Percentiles rank a stretch among this genome's conserved stretches.
Conservation (phyloP, 495 filamentous ascomycete genomes). For the Parathielavia appendiculata region DNA sequence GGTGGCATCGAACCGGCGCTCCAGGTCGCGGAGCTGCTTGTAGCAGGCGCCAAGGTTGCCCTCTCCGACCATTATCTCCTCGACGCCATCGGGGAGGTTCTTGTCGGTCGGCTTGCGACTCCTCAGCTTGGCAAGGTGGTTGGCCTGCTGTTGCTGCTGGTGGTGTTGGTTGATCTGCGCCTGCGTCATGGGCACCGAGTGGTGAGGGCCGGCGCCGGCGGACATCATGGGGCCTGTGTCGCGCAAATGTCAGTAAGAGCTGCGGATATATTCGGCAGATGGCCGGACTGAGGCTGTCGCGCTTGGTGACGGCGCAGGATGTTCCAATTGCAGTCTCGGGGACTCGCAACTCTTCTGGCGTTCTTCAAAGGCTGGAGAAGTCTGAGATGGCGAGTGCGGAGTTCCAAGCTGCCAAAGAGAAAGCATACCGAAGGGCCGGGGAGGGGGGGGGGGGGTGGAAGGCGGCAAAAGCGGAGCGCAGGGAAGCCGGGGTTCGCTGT, state of each 20-base stretch:
- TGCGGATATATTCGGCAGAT: not conserved
- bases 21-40: conserved; percentile 73
- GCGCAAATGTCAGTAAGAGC: conserved; percentile 5
- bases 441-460: conserved; percentile 6
- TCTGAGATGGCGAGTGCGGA: conserved; percentile 8
- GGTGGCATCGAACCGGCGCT: conserved; percentile 86
- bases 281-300: not conserved
- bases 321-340: conserved; percentile 1
- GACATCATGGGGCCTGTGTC: conserved; percentile 33
- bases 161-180: conserved; percentile 53
- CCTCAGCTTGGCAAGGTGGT: conserved; percentile 66
- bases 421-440: not conserved
- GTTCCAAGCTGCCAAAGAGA: conserved; percentile 14
- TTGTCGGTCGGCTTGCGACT: conserved; percentile 89
- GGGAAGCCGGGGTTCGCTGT: conserved; percentile 8
- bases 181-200: conserved; percentile 54
- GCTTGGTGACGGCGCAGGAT: not conserved
- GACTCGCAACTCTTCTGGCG: too few species aligned
- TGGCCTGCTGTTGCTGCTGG: conserved; percentile 48
- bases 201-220: conserved; percentile 27
- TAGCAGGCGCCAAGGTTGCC: conserved; percentile 82
- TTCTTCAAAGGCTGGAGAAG: conserved; percentile 7
- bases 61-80: conserved; percentile 59
- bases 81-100: conserved; percentile 84
- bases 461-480: conserved; percentile 21